Base-by-base conservation (phyloP, 129 eudicot genomes). In the Flaveria sonorensis region DNA sequence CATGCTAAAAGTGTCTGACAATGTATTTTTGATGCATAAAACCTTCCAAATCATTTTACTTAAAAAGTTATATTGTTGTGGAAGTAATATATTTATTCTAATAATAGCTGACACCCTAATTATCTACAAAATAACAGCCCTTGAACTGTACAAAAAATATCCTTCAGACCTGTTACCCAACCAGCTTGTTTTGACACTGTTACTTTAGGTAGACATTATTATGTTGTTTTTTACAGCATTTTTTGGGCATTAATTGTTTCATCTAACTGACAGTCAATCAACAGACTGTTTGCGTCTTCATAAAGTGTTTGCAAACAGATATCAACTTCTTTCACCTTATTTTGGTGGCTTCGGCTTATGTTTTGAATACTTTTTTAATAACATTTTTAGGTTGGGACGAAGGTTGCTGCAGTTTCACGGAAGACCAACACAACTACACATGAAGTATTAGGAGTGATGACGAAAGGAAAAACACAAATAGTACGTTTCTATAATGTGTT, bases 381-480 rank as follows among this genome's bases (percentile, higher is more conserved):
- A 15, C 26, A 28, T 45, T 60, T 60, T 7, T 71, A 94, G 99
- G 96, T 94, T 70, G 97, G 97, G 71, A 87, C 96, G 40, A 91
- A 94, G 79, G 97, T 94, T 81, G 83, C 99, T 68, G 99, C 93
- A 70, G 99, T 94, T 79, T 94, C 99, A 36, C 80, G 99, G 74
- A 94, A 94, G 86, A 87, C 88, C 51, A 84, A 94, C 79, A 91
- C 99, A 62, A 94, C 99, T 68, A 91, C 93, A 1, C 92, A 91
- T 83, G 97, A 94, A 85, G 97, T 91, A 70, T 79, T 94, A 83
- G 99, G 99, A 60, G 96, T 94, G 64, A 76, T 89, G 92, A 94
- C 97, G 6, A 86, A 89, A 84, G 93, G 97, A 62, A 73, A 80
- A 71, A 91, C 99, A 15, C 99, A 94, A 83, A 91, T 94, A 62